A percentile compares a stretch with the other conserved stretches of the same genome.
These are phyloP conservation scores for Wickerhamomyces hampshirensis DNA, from an alignment of 805 yeast genomes.

Conservation along the genomic window DNA sequence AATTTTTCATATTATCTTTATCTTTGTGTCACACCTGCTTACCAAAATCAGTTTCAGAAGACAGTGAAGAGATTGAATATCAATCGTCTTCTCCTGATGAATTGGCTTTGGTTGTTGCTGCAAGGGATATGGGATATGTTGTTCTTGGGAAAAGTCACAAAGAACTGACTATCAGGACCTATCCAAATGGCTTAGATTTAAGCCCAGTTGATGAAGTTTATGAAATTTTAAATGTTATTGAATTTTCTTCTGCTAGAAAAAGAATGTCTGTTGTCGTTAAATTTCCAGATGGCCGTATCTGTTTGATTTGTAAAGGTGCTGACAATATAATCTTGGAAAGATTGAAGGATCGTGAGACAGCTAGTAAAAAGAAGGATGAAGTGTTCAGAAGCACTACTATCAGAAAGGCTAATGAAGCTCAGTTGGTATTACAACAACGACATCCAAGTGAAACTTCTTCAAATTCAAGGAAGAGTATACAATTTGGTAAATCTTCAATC, in stretches of 20 bases:
- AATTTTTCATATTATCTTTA: constrained; percentile 72
- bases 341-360: constrained; percentile 53
- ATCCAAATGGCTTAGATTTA: constrained; percentile 73
- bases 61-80: constrained; percentile 55
- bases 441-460: constrained; percentile 37
- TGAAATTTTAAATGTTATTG: constrained; percentile 74
- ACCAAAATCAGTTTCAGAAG: constrained; percentile 49
- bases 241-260: constrained; percentile 82
- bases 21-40: constrained; percentile 89
- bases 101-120: constrained; percentile 88
- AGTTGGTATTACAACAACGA: constrained; percentile 56
- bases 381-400: constrained; percentile 50
- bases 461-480: constrained; percentile 27
- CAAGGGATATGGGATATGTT: constrained; percentile 91
- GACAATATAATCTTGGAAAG: constrained; percentile 84
- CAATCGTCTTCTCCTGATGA: constrained; percentile 98
- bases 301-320: constrained; percentile 91
- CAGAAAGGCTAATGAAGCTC: constrained; percentile 77
- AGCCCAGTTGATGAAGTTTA: constrained; percentile 64
- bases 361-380: constrained; percentile 59
- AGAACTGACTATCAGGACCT: constrained; percentile 62
- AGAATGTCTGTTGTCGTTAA: constrained; percentile 87
- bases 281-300: constrained; percentile 71
- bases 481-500: constrained; percentile 28
- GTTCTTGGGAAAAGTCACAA: constrained; percentile 64